Base-by-base conservation (phyloP, 2,329 filamentous ascomycete species). In the Penicillium expansum region DNA sequence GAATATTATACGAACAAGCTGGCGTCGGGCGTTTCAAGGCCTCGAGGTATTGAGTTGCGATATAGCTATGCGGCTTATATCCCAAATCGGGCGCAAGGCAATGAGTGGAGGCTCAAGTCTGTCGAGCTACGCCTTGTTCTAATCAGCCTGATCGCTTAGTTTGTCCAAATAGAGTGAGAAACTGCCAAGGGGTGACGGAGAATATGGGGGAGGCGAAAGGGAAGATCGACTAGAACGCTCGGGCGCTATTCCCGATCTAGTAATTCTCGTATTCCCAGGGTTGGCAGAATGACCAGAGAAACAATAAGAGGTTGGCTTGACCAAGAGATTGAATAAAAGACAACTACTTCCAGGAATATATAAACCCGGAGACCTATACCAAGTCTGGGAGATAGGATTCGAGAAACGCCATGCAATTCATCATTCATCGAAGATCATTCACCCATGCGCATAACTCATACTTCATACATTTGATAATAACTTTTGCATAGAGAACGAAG, bases 381-480 rank as follows among this genome's bases (percentile, higher is more conserved):
- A 16, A 11, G 14, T 5, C 2, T 30, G 10, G 16, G 27, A 13
- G 24, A 22, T 37, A 22, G 13, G 18, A 22, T 33, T 44, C 4
- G 33, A 43, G 24, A 44, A 52, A 52, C 41, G 48, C 27, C 43
- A 53, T 58, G 47, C 38, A 55, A 32, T 57, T 62, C 59, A 55
- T 65, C 50, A 64, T 60, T 62, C 59, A 54, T 61, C 52, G 52
- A 51, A 45, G 50, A 29, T 35, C 14, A 42, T 48, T 41, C 47
- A 49, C 44, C 10, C 32, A 57, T 55, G 50, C 55, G 47, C 45
- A 56, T 66, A 51, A 55, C 29, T 65, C 57, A 61, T 64, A 63
- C 57, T 63, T 64, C 64, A 67, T 69, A 66, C 55, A 66, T n/a
- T n/a, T n/a, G n/a, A n/a, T 38, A 49, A 41, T 10, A 49, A 41